phyloP scores from a whole-genome alignment of 2,329 filamentous ascomycete genomes.

The Claviceps purpurea region DNA sequence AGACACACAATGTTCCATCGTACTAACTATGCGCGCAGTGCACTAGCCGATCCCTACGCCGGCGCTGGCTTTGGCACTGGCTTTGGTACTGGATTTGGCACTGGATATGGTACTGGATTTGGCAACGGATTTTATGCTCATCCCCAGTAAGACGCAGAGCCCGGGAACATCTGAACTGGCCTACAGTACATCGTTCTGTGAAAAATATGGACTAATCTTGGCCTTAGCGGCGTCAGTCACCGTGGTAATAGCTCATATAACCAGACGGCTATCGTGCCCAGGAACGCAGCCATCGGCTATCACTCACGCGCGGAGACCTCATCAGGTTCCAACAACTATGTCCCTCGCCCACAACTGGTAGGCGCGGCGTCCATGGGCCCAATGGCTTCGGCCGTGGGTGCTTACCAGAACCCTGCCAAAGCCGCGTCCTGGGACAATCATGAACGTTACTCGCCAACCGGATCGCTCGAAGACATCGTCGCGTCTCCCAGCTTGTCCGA shows the following conservation, averaged over 20 bases:
- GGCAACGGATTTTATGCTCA: conserved; percentile 20
- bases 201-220: conserved; percentile 18
- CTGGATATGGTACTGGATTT: too few relatives aligned
- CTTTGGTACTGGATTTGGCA: too few relatives aligned
- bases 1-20: conserved; percentile 10
- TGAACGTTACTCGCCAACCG: conserved; percentile 40
- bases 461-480: conserved; percentile 45
- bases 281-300: conserved; percentile 18
- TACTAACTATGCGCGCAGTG: conserved; percentile 13
- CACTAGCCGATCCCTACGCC: conserved; percentile 17
- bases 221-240: conserved; percentile 30
- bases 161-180: not conserved
- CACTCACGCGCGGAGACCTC: conserved; percentile 26
- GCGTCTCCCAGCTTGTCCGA: conserved; percentile 47
- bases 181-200: not conserved
- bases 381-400: conserved; percentile 16
- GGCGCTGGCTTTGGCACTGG: conserved; percentile 20
- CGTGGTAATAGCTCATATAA: conserved; percentile 19
- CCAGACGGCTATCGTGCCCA: conserved; percentile 8
- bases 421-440: conserved; percentile 22
- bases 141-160: conserved; percentile 23
- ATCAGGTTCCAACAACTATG: conserved; percentile 26
- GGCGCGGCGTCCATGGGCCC: conserved; percentile 19
- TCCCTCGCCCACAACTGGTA: conserved; percentile 27
- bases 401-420: conserved; percentile 25